Percentiles rank a stretch among this genome's conserved stretches.
Evolutionary conservation across 2,329 filamentous ascomycete species (phyloP).

Genomic region (Curvularia sp.): DNA sequence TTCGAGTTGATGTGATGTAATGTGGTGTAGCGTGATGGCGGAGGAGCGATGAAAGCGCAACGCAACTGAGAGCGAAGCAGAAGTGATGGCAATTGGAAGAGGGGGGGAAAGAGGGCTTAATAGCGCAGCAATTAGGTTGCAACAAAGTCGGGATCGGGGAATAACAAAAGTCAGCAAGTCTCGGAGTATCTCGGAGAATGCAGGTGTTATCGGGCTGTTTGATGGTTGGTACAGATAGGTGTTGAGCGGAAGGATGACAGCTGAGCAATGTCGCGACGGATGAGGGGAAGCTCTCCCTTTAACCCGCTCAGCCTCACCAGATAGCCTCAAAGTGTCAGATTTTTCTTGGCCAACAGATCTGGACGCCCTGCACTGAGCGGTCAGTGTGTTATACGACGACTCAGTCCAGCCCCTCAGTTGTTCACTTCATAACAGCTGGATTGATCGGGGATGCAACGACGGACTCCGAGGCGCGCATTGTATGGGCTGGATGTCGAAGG

Average conservation of each 20-base stretch:
- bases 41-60: neutral
- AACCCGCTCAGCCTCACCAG: slow-evolving; percentile 12
- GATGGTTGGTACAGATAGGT: slow-evolving; percentile 6
- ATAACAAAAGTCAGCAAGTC: slow-evolving; percentile 8
- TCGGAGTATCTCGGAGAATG: slow-evolving; percentile 10
- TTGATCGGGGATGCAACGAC: slow-evolving; percentile 21
- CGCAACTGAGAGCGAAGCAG: neutral
- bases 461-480: slow-evolving; percentile 19
- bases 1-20: slow-evolving; percentile 5
- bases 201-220: slow-evolving; percentile 8
- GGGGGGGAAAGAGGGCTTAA: slow-evolving; percentile 5
- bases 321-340: slow-evolving; percentile 5
- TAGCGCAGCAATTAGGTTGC: neutral
- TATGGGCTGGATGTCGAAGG: slow-evolving; percentile 7
- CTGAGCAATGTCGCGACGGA: slow-evolving; percentile 8
- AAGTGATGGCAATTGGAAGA: slow-evolving; percentile 1
- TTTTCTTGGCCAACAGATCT: slow-evolving; percentile 14
- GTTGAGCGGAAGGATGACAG: slow-evolving; percentile 9
- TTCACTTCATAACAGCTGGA: slow-evolving; percentile 15
- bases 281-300: slow-evolving; percentile 28
- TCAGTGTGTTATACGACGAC: slow-evolving; percentile 18
- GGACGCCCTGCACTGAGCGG: slow-evolving; percentile 15
- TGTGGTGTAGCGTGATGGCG: neutral
- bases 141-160: slow-evolving; percentile 9
- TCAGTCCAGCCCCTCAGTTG: slow-evolving; percentile 9